These are phyloP conservation scores for Ordospora colligata DNA, from an alignment of 371 early-diverging fungal genomes.

Conservation along the genomic window DNA sequence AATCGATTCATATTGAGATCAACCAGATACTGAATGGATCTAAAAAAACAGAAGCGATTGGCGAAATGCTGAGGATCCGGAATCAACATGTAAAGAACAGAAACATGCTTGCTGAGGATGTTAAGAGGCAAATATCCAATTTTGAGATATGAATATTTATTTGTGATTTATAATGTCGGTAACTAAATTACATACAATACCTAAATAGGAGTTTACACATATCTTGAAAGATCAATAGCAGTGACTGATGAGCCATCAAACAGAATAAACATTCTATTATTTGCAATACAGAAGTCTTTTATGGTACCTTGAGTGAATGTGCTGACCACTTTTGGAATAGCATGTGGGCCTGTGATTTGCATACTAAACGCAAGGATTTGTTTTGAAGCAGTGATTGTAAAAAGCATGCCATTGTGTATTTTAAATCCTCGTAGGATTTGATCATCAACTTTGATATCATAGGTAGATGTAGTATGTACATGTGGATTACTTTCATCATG, in stretches of 20 bases:
- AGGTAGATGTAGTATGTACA: too few relatives aligned
- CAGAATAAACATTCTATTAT: not conserved
- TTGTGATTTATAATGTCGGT: too few relatives aligned
- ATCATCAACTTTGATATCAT: not conserved
- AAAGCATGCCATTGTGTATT: not conserved
- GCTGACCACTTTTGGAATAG: not conserved
- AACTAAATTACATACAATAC: not conserved
- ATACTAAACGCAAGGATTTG: not conserved
- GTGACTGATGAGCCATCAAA: not conserved
- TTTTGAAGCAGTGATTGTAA: not conserved
- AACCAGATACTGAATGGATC: slow-evolving; percentile 2
- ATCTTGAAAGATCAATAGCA: not conserved
- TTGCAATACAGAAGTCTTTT: not conserved
- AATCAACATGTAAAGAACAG: not conserved
- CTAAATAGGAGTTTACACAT: not conserved
- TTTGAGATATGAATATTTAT: not conserved
- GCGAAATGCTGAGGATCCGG: not conserved
- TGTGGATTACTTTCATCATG: not conserved
- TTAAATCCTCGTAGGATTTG: not conserved
- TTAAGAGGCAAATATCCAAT: not conserved
- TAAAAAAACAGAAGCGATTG: not conserved
- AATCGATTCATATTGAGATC: not conserved
- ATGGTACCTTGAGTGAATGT: not conserved
- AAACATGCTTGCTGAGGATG: not conserved
- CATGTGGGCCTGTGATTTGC: not conserved